These are phyloP conservation scores for Alternaria ethzedia DNA, from an alignment of 2,329 filamentous ascomycete species.

Conservation along the genomic window DNA sequence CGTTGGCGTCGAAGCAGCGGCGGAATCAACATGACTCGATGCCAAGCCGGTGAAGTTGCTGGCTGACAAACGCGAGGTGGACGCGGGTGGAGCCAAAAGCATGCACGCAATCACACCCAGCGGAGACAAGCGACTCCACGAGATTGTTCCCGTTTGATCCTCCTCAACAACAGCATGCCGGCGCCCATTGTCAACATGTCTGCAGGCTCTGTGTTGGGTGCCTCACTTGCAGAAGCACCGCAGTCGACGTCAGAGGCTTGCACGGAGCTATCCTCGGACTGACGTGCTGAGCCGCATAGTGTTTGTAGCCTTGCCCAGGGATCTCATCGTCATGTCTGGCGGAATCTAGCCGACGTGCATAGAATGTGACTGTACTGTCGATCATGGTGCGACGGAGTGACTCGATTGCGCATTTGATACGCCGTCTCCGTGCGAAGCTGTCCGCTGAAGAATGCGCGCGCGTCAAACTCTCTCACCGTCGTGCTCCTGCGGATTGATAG, in stretches of 20 bases:
- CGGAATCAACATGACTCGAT: background rate
- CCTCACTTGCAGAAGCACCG: background rate
- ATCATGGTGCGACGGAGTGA: background rate
- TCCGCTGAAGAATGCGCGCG: conserved; percentile 18
- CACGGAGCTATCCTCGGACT: background rate
- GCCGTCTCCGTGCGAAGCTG: conserved; percentile 17
- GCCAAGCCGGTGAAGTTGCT: background rate
- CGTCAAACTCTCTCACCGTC: background rate
- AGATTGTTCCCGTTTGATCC: background rate
- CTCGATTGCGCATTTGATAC: conserved; percentile 8
- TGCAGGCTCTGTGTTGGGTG: background rate
- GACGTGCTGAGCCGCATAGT: background rate
- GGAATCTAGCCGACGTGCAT: background rate
- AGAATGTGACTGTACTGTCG: background rate
- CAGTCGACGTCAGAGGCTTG: background rate
- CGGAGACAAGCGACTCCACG: background rate
- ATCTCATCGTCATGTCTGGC: conserved; percentile 2
- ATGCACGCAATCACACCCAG: background rate
- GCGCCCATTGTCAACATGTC: background rate
- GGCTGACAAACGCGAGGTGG: background rate
- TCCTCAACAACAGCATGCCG: background rate
- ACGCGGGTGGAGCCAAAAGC: background rate
- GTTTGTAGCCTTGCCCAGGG: background rate
- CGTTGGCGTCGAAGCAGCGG: background rate
- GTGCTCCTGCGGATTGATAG: background rate